phyloP scores from a whole-genome alignment of 257 asterid genomes.

The Solanum bukasovii region DNA sequence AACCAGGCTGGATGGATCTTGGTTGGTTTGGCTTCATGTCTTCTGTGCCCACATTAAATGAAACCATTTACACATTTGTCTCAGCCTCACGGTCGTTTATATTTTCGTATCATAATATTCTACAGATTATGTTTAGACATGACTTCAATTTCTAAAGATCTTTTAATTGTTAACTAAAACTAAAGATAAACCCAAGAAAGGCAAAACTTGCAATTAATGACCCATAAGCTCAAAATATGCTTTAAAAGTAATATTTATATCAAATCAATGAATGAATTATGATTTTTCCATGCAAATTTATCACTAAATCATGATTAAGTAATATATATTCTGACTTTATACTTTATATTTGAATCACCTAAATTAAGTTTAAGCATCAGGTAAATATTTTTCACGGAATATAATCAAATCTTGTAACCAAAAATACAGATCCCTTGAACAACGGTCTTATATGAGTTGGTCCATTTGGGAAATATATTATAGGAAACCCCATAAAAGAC shows the following conservation, averaged over 20 bases:
- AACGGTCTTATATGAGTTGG: not conserved
- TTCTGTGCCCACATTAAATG: not conserved
- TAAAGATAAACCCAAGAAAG: not conserved
- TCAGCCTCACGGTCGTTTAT: accelerated
- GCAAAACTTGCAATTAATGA: not conserved
- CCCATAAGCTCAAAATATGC: not conserved
- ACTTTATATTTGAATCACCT: not conserved
- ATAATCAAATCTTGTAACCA: not conserved
- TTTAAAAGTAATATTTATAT: not conserved
- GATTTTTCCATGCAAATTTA: not conserved
- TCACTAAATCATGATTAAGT: not conserved
- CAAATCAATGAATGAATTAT: not conserved
- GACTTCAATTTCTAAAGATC: too few species aligned
- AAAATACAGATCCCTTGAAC: not conserved
- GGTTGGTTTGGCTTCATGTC: conserved; percentile 7
- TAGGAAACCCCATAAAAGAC: not conserved
- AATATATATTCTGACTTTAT: not conserved
- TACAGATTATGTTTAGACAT: not conserved
- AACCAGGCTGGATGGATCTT: conserved; percentile 23
- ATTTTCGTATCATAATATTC: not conserved
- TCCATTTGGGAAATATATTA: not conserved
- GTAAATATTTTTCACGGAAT: not conserved
- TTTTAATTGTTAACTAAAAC: too few species aligned
- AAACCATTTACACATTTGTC: not conserved
- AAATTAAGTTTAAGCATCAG: not conserved